Evolutionary conservation across 2,329 filamentous ascomycete genomes (phyloP).

Genomic region (Orbilia ellipsospora): DNA sequence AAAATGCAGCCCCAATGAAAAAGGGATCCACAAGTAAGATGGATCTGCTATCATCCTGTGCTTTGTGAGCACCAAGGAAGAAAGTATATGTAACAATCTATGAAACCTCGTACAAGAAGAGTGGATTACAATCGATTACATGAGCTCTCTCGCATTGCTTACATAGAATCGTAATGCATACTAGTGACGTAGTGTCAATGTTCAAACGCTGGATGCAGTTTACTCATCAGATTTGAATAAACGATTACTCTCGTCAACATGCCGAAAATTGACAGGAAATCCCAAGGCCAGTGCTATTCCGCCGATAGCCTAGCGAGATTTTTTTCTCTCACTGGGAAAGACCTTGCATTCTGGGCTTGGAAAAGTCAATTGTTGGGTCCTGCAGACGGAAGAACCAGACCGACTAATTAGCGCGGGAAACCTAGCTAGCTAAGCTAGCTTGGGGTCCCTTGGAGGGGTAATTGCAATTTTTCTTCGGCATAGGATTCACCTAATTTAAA

Average conservation of each 20-base stretch:
- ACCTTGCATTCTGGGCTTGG: conserved; percentile 11
- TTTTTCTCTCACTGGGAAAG: conserved; percentile 1
- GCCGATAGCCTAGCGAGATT: conserved; percentile 50
- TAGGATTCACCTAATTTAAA: conserved; percentile 53
- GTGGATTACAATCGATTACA: conserved; percentile 23
- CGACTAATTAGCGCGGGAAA: conserved; percentile 15
- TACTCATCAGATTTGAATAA: conserved; percentile 54
- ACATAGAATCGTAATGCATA: conserved; percentile 26
- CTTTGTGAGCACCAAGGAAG: too few species aligned
- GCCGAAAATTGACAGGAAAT: conserved; percentile 24
- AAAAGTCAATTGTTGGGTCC: neutral
- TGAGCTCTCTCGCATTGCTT: conserved; percentile 44
- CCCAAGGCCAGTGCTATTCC: conserved; percentile 25
- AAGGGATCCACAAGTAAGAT: too few species aligned
- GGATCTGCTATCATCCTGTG: too few species aligned
- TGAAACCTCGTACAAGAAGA: neutral
- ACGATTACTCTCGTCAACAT: conserved; percentile 54
- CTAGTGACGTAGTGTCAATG: neutral
- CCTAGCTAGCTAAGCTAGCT: neutral
- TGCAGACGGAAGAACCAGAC: neutral
- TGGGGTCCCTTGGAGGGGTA: neutral
- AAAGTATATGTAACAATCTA: too few species aligned
- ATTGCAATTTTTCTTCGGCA: conserved; percentile 25
- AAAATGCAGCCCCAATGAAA: too few species aligned
- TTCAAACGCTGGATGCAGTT: conserved; percentile 16